A percentile compares a stretch with the other conserved stretches of the same genome.
Conservation (phyloP, 2,329 filamentous ascomycete species). For the Ilyonectria robusta region DNA sequence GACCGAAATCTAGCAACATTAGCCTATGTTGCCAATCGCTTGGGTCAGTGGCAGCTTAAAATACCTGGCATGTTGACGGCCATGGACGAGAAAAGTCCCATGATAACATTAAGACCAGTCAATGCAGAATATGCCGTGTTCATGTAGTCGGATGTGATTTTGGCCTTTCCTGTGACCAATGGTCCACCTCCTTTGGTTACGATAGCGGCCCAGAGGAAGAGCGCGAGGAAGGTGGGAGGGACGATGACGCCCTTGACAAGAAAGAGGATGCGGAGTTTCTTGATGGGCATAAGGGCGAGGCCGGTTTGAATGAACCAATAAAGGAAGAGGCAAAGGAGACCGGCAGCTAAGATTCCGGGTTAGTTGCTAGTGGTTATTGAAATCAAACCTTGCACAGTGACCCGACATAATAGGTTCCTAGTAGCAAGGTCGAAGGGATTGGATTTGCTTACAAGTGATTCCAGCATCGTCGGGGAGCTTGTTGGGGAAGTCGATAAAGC, state of each 20-base stretch:
- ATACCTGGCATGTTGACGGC: conserved; percentile 19
- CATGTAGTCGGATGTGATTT: conserved; percentile 10
- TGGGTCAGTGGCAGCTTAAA: background rate
- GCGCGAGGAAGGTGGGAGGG: conserved; percentile 1
- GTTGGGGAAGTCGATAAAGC: conserved; percentile 11
- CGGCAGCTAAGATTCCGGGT: conserved; percentile 8
- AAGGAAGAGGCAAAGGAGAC: conserved; percentile 18
- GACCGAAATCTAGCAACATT: conserved; percentile 17
- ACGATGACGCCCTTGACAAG: conserved; percentile 11
- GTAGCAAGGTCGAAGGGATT: background rate
- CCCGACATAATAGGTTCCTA: background rate
- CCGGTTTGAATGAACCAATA: conserved; percentile 14
- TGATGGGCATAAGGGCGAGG: conserved; percentile 12
- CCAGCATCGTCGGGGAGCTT: conserved; percentile 3
- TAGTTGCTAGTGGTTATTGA: conserved; percentile 8
- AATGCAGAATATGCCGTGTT: conserved; percentile 16
- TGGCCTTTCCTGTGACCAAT: conserved; percentile 18
- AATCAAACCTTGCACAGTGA: background rate
- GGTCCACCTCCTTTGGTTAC: conserved; percentile 10
- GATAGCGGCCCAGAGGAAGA: conserved; percentile 5
- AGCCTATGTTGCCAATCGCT: background rate
- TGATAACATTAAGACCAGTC: conserved; percentile 17
- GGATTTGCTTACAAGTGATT: conserved; percentile 11
- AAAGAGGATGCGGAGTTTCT: conserved; percentile 13
- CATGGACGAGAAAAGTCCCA: conserved; percentile 19